Conservation (phyloP, 2,329 filamentous ascomycete genomes). For the Fusarium graminum region DNA sequence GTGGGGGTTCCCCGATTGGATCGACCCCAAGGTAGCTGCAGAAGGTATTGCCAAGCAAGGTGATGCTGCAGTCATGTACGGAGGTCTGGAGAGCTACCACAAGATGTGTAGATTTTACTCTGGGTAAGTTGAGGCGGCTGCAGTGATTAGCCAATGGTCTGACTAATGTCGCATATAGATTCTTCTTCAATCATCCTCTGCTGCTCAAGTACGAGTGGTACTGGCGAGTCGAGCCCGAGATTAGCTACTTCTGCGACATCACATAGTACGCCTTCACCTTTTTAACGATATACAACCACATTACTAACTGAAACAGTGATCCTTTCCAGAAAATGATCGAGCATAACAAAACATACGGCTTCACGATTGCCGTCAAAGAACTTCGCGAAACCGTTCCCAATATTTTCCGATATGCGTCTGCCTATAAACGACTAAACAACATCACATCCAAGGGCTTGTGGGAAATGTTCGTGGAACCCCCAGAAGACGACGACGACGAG, state of each 20-base stretch:
- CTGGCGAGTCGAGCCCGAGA: conserved; percentile 98
- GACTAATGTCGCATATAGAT: conserved; percentile 61
- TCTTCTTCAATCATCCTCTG: conserved; percentile 97
- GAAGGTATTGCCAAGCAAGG: conserved; percentile 98
- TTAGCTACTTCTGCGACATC: conserved; percentile 99
- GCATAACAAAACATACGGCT: conserved; percentile 96
- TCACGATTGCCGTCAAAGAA: conserved; percentile 98
- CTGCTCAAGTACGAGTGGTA: conserved; percentile 99
- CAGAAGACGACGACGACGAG: conserved; percentile 73
- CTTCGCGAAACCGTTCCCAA: conserved; percentile 97
- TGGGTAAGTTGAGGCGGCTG: conserved; percentile 69
- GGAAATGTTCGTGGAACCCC: conserved; percentile 96
- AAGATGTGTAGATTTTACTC: conserved; percentile 99
- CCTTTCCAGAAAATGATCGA: conserved; percentile 96
- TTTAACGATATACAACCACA: not conserved
- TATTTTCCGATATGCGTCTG: conserved; percentile 98
- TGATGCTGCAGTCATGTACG: conserved; percentile 98
- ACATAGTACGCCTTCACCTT: conserved; percentile 77
- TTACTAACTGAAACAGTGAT: conserved; percentile 69
- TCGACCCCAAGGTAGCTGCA: conserved; percentile 91
- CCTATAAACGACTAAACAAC: conserved; percentile 94
- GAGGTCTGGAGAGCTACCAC: conserved; percentile 98
- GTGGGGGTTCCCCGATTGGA: conserved; percentile 98
- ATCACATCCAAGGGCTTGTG: conserved; percentile 91
- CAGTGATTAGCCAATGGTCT: not conserved